Evolutionary conservation across 768 basidiomycete genomes (phyloP), one percentile per base, ranked within the genome.

Genomic region (Suillus cothurnatus): DNA sequence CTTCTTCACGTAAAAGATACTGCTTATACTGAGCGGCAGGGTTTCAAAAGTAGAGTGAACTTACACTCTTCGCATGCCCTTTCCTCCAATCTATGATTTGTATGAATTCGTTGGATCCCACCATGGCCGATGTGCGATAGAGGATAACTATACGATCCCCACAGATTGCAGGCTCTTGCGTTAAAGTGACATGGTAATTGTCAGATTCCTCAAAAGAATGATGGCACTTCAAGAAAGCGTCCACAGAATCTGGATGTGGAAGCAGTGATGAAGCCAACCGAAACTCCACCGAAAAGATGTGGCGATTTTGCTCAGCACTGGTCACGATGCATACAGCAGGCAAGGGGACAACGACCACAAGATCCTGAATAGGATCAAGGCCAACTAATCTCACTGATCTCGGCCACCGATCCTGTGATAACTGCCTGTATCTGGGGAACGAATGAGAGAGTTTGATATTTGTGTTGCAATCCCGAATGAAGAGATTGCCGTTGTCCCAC

Each of bases 71-170:
- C 36, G 23, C 9, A 6, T 3, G 17, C 17, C 57, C 57, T 26
- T 39, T 58, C 36, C 23, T 58, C 36, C 57, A 58, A 58, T 39
- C 5, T 12, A 58, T 58, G 26, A 58, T 38, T 58, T 58, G 57
- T 28, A 58, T 39, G 11, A 58, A 58, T 1, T 28, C 3, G 21
- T 34, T 14, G 53, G 6, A 32, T 21, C 32, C 6, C 32, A 15
- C 32, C 14, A 7, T n/a, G 12, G 3, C 3, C 12, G 6, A 12
- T 32, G 12, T 26, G 23, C 0, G 1, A 38, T 58, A 58, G 57
- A 21, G 38, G 9, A 58, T 3, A 28, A 58, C 19, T 11, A 58
- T 19, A 58, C 32, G 32, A 55, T 55, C 32, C 32, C 53, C 53
- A 14, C 32, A 55, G 6, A 55, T 34, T 21, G 6, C 32, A n/a